Evolutionary conservation across 805 yeast genomes (phyloP).

Genomic region (Nakazawaea peltata): DNA sequence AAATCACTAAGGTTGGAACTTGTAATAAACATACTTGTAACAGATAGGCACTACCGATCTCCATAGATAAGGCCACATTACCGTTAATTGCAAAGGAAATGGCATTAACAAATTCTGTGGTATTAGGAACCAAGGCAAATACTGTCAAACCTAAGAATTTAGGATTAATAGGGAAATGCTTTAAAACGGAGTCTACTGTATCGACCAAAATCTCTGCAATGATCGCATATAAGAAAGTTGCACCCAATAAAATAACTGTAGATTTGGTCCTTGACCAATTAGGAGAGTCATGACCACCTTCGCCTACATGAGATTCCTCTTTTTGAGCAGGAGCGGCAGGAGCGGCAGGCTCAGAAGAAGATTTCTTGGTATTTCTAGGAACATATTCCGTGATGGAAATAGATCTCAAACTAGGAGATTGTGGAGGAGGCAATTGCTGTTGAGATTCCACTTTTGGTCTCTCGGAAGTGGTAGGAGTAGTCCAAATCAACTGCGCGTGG

Average conservation of each 20-base stretch:
- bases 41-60: slow-evolving; percentile 96
- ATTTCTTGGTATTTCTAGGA: slow-evolving; percentile 5
- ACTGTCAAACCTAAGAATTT: slow-evolving; percentile 89
- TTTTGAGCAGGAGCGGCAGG: not conserved
- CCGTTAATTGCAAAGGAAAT: slow-evolving; percentile 95
- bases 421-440: slow-evolving; percentile 1
- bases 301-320: slow-evolving; percentile 23
- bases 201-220: slow-evolving; percentile 93
- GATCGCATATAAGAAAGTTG: slow-evolving; percentile 82
- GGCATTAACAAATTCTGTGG: slow-evolving; percentile 95
- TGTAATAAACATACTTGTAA: slow-evolving; percentile 91
- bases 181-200: slow-evolving; percentile 82
- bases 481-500: slow-evolving; percentile 96
- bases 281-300: slow-evolving; percentile 87
- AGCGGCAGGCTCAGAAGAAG: slow-evolving; percentile 8
- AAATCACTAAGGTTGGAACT: slow-evolving; percentile 82
- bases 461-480: slow-evolving; percentile 45
- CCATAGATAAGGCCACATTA: slow-evolving; percentile 94
- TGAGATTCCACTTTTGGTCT: slow-evolving; percentile 12
- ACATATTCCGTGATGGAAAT: slow-evolving; percentile 2
- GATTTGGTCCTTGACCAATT: slow-evolving; percentile 91
- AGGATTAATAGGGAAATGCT: slow-evolving; percentile 75
- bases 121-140: slow-evolving; percentile 93
- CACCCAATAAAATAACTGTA: slow-evolving; percentile 69
- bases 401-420: slow-evolving; percentile 11